Evolutionary conservation across 768 basidiomycete species (phyloP).

Genomic region (Termitomyces sp.): DNA sequence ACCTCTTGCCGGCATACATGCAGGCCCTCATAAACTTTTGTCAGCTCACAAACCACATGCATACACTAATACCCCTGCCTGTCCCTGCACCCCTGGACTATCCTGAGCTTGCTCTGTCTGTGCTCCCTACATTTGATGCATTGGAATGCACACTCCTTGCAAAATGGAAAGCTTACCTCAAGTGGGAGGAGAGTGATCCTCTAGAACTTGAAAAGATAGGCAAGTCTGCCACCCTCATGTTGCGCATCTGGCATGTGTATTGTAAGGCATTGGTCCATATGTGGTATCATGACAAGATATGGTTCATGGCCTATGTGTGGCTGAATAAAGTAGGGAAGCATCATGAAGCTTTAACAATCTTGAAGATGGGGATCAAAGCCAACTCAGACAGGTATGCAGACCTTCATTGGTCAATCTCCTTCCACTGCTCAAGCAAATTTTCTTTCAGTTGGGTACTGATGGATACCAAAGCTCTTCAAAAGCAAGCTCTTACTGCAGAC

Average conservation of each 20-base stretch:
- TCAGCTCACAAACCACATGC: constrained; percentile 49
- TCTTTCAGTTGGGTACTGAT: no score
- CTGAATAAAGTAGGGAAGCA: not conserved
- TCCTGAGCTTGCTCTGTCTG: constrained; percentile 57
- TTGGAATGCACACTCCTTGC: constrained; percentile 71
- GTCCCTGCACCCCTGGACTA: constrained; percentile 33
- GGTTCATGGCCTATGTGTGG: not conserved
- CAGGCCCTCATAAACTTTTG: constrained; percentile 90
- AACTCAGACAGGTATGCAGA: no score
- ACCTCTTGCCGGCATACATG: constrained; percentile 52
- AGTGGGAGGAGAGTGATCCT: constrained; percentile 25
- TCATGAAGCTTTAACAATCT: not conserved
- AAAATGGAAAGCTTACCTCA: constrained; percentile 88
- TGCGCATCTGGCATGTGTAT: not conserved
- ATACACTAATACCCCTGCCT: constrained; percentile 45
- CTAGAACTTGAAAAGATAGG: no score
- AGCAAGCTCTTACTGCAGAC: no score
- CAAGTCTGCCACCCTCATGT: not conserved
- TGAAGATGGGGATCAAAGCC: no score
- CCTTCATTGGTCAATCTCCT: no score
- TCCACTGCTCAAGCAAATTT: no score
- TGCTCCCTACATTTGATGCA: constrained; percentile 67
- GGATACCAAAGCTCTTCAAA: no score
- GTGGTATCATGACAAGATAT: not conserved
- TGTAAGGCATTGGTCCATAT: not conserved